phyloP scores from a whole-genome alignment of 176 grass and related monocot genomes.

The Elymus sibiricus region DNA sequence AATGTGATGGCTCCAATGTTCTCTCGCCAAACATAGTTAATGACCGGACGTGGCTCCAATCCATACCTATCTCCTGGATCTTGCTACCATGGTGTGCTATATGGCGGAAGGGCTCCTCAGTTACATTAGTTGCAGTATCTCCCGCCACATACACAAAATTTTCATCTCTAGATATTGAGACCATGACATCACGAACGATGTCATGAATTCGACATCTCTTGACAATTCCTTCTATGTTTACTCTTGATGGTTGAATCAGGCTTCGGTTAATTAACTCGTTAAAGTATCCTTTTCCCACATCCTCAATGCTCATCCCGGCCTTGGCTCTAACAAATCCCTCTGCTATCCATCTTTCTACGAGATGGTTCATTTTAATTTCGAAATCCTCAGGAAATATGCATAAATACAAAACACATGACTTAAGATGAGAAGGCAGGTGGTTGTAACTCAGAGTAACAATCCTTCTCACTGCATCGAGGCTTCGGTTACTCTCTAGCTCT shows the following conservation, averaged over 20 bases:
- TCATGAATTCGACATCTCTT: not conserved
- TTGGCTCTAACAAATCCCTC: not conserved
- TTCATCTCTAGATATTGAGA: not conserved
- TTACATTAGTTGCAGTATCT: too few species aligned
- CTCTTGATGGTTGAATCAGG: not conserved
- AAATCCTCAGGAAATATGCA: not conserved
- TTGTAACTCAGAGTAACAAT: not conserved
- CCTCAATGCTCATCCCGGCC: not conserved
- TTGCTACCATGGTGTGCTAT: too few species aligned
- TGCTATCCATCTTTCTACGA: not conserved
- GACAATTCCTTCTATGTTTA: not conserved
- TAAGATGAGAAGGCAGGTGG: not conserved
- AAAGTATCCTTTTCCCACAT: not conserved
- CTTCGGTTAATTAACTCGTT: constrained; percentile 17
- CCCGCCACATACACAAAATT: not conserved
- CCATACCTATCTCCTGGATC: too few species aligned
- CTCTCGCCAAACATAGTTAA: too few species aligned
- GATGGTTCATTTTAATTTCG: not conserved
- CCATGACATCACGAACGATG: not conserved
- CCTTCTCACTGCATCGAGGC: not conserved
- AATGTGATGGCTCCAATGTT: too few species aligned
- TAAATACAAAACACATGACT: not conserved
- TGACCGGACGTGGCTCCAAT: too few species aligned
- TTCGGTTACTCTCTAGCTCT: not conserved
- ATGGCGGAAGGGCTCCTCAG: too few species aligned